phyloP scores from a whole-genome alignment of 371 early-diverging fungal species.

The Rhizopus sp. region DNA sequence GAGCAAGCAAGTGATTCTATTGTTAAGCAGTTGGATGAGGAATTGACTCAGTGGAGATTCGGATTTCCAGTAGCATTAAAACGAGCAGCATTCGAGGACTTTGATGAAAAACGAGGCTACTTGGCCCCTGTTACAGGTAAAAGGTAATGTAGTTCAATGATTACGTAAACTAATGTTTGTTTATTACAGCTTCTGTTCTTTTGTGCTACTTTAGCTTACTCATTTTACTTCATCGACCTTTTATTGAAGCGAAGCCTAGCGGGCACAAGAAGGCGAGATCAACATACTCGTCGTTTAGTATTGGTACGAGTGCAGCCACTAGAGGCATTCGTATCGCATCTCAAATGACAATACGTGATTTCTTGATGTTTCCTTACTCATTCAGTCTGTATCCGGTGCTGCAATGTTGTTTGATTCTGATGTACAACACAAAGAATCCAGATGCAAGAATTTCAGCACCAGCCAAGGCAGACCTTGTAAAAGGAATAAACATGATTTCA shows the following conservation, averaged over 20 bases:
- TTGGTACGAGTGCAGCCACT: conserved; percentile 49
- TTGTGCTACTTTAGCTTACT: conserved; percentile 44
- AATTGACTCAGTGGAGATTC: conserved; percentile 50
- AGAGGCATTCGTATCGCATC: conserved; percentile 43
- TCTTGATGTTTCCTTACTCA: conserved; percentile 47
- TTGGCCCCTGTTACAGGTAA: conserved; percentile 48
- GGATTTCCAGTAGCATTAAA: conserved; percentile 42
- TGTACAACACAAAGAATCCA: conserved; percentile 46
- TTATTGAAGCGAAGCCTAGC: conserved; percentile 33
- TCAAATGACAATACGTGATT: conserved; percentile 37
- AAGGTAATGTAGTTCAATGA: background rate
- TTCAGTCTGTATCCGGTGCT: conserved; percentile 49
- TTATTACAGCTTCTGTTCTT: conserved; percentile 33
- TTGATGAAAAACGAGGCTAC: conserved; percentile 38
- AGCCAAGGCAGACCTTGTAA: conserved; percentile 40
- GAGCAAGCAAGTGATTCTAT: conserved; percentile 46
- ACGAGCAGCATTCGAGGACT: conserved; percentile 33
- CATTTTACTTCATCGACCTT: conserved; percentile 49
- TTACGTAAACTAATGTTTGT: background rate
- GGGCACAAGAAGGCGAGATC: conserved; percentile 28
- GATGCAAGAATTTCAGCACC: conserved; percentile 36
- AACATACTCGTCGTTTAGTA: conserved; percentile 43
- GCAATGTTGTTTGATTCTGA: conserved; percentile 48
- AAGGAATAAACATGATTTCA: conserved; percentile 33
- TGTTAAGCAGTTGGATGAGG: conserved; percentile 44